Percentiles rank a stretch among this genome's conserved stretches.
phyloP scores from a whole-genome alignment of 2,329 filamentous ascomycete genomes.

The Blastomyces emzantsi region DNA sequence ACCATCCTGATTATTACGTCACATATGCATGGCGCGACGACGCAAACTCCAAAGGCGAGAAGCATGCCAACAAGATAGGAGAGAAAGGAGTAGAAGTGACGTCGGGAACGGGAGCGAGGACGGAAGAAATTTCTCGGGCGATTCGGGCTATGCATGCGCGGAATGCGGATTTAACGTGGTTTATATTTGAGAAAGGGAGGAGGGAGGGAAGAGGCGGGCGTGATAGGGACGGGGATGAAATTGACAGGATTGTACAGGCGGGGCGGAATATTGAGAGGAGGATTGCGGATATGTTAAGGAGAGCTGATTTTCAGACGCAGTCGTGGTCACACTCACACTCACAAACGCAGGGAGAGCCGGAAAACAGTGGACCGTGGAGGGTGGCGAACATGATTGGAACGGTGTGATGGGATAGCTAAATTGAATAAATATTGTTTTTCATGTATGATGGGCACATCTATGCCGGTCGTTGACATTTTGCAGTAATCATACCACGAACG shows the following conservation, averaged over 20 bases:
- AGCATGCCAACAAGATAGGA: conserved; percentile 8
- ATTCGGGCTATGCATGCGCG: conserved; percentile 35
- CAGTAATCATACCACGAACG: too few species aligned
- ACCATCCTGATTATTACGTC: conserved; percentile 29
- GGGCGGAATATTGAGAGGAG: conserved; percentile 4
- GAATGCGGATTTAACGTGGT: conserved; percentile 37
- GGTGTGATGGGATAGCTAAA: not conserved
- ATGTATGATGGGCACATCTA: not conserved
- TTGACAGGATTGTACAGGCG: not conserved
- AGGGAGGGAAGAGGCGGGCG: not conserved
- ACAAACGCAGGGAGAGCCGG: not conserved
- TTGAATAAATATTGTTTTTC: not conserved
- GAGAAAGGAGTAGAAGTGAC: conserved; percentile 25
- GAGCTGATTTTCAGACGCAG: not conserved
- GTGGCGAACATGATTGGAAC: not conserved
- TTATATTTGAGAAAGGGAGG: conserved; percentile 26
- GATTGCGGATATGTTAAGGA: conserved; percentile 7
- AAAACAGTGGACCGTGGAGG: not conserved
- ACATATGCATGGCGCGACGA: conserved; percentile 12
- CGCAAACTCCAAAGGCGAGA: not conserved
- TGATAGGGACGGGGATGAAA: not conserved
- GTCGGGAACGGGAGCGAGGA: conserved; percentile 15
- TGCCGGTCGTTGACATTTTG: too few species aligned
- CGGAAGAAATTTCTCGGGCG: conserved; percentile 18
- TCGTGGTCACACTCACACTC: not conserved